A percentile compares a stretch with the other conserved stretches of the same genome.
Evolutionary conservation across 139 green algal species (phyloP).

Genomic region (Tetradesmus lagerheimii): DNA sequence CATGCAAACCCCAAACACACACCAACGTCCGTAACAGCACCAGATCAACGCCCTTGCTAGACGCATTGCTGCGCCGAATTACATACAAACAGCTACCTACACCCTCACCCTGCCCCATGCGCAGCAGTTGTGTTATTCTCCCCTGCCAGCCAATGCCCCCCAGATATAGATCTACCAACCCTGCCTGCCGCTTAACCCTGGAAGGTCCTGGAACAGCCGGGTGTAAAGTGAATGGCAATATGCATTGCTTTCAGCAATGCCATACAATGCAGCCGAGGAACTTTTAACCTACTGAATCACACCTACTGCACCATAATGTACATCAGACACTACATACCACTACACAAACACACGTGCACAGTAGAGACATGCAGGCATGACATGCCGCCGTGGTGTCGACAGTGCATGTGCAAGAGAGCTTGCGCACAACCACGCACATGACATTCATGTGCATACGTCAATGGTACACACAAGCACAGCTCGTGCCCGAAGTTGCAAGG

Average conservation of each 20-base stretch:
- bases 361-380: too few relatives aligned
- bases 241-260: neutral
- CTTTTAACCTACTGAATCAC: neutral
- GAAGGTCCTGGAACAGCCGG: neutral
- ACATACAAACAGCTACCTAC: neutral
- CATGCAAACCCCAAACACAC: too few relatives aligned
- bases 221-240: neutral
- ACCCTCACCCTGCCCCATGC: too few relatives aligned
- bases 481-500: too few relatives aligned
- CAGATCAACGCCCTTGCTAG: neutral
- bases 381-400: too few relatives aligned
- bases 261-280: neutral
- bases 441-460: too few relatives aligned
- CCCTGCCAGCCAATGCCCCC: neutral
- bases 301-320: neutral
- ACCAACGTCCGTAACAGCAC: neutral
- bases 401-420: too few relatives aligned
- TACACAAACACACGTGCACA: neutral
- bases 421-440: too few relatives aligned
- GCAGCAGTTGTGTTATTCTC: neutral
- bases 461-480: too few relatives aligned
- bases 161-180: neutral
- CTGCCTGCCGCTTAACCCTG: neutral
- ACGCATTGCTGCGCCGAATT: neutral
- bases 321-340: neutral